phyloP scores from a whole-genome alignment of 257 asterid genomes.

The Ligustrum vulgare region DNA sequence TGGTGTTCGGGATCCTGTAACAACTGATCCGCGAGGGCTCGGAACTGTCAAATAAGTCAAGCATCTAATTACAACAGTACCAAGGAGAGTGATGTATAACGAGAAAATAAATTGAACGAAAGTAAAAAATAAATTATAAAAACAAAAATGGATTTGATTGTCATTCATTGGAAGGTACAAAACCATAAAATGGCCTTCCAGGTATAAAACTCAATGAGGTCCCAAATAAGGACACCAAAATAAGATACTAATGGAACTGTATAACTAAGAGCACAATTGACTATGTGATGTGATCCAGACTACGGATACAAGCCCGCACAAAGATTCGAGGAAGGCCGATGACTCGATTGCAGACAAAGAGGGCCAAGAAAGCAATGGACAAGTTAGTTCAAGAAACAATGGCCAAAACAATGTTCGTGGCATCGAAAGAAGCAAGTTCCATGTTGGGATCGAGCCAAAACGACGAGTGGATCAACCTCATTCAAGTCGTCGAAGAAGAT shows the following conservation, averaged over 20 bases:
- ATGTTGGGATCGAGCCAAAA: no score
- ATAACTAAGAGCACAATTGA: no score
- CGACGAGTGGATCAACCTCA: no score
- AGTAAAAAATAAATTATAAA: neutral
- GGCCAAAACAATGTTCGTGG: no score
- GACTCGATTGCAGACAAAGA: no score
- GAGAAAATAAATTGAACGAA: conserved; percentile 1
- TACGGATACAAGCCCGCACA: no score
- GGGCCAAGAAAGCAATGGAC: no score
- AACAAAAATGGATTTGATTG: neutral
- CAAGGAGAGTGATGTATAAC: neutral
- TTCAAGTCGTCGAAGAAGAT: no score
- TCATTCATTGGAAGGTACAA: neutral
- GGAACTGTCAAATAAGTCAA: conserved; percentile 54
- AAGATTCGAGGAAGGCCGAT: no score
- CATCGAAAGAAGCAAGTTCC: no score
- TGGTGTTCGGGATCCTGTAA: conserved; percentile 73
- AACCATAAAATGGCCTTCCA: neutral
- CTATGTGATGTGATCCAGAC: no score
- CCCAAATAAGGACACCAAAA: neutral
- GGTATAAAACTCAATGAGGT: neutral
- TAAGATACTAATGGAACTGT: neutral
- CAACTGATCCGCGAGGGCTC: conserved; percentile 95
- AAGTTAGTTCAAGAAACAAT: no score
- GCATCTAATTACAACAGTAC: conserved; percentile 21